A percentile compares a stretch with the other conserved stretches of the same genome.
These are phyloP conservation scores for Marsdenia floribunda DNA, from an alignment of 257 asterid genomes.

Conservation along the genomic window DNA sequence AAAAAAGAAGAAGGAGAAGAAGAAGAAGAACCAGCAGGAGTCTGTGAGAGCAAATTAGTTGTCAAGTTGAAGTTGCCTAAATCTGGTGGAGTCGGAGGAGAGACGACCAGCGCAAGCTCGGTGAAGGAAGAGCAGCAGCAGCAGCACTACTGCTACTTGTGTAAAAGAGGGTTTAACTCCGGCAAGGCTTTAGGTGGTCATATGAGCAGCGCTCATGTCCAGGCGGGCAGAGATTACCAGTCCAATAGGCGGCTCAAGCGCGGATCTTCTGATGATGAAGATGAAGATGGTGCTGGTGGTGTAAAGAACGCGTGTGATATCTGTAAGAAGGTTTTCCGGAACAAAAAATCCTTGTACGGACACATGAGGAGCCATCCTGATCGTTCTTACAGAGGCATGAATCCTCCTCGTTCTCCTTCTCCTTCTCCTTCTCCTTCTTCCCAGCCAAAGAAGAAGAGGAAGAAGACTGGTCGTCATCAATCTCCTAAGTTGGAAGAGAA, in stretches of 20 bases:
- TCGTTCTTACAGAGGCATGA: slow-evolving; percentile 52
- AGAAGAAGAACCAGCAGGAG: not conserved
- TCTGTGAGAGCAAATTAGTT: not conserved
- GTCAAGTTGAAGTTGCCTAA: not conserved
- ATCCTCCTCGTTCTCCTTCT: slow-evolving; percentile 41
- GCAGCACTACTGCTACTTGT: slow-evolving; percentile 36
- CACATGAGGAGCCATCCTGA: slow-evolving; percentile 77
- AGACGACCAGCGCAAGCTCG: not conserved
- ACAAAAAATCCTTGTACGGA: slow-evolving; percentile 46
- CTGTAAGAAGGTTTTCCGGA: slow-evolving; percentile 35
- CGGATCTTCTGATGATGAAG: not conserved
- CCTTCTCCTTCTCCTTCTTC: not conserved
- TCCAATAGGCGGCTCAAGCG: slow-evolving; percentile 17
- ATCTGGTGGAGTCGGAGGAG: not conserved
- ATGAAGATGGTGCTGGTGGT: no score
- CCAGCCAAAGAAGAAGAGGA: not conserved
- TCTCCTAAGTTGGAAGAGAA: not conserved
- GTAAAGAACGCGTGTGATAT: not conserved
- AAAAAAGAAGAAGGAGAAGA: not conserved
- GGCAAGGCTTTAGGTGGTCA: slow-evolving; percentile 86
- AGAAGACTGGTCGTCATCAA: no score
- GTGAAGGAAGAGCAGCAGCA: not conserved
- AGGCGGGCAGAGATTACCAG: slow-evolving; percentile 39
- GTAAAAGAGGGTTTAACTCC: slow-evolving; percentile 43
- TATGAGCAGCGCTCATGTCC: slow-evolving; percentile 72